A percentile compares a stretch with the other conserved stretches of the same genome.
Conservation (phyloP, 2,329 filamentous ascomycete species). For the Echinosphaeria canescens region DNA sequence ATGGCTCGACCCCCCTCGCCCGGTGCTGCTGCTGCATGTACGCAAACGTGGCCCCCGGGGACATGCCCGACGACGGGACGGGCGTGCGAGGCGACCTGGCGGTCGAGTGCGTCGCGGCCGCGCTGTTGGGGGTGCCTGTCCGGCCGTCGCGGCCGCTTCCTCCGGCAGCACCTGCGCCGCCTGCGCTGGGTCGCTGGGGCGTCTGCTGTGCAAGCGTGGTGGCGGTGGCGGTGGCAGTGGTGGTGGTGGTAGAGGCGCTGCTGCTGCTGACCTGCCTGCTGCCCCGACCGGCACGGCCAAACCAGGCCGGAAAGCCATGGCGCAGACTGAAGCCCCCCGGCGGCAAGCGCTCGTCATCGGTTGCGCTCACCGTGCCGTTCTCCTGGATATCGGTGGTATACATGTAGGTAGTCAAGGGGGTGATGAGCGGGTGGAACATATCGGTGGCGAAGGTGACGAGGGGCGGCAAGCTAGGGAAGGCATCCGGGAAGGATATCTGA, state of each 20-base stretch:
- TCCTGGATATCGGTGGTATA: slow-evolving; percentile 64
- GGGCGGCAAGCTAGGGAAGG: slow-evolving; percentile 62
- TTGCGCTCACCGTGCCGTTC: slow-evolving; percentile 59
- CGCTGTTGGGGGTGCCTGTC: slow-evolving; percentile 7
- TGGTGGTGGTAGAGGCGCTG: slow-evolving; percentile 10
- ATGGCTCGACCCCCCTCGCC: slow-evolving; percentile 15
- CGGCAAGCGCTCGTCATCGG: slow-evolving; percentile 62
- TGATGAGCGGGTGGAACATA: slow-evolving; percentile 86
- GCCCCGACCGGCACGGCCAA: slow-evolving; percentile 31
- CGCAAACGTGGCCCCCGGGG: slow-evolving; percentile 7
- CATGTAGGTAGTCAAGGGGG: slow-evolving; percentile 84
- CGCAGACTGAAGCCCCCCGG: slow-evolving; percentile 80
- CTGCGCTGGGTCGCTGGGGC: slow-evolving; percentile 8
- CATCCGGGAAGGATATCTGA: slow-evolving; percentile 66
- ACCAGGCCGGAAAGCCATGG: slow-evolving; percentile 85
- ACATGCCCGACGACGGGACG: slow-evolving; percentile 7
- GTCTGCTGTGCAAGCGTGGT: slow-evolving; percentile 2
- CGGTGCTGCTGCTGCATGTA: slow-evolving; percentile 16
- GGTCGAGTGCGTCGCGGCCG: slow-evolving; percentile 6
- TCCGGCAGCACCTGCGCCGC: too few species aligned
- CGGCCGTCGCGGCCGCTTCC: too few species aligned
- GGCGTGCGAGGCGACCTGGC: slow-evolving; percentile 7
- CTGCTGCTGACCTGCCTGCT: slow-evolving; percentile 18
- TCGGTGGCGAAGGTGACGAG: slow-evolving; percentile 78
- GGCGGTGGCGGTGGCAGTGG: slow-evolving; percentile 14